These are phyloP conservation scores for Oemleria cerasiformis DNA, from an alignment of 306 rosid genomes.

Conservation along the genomic window DNA sequence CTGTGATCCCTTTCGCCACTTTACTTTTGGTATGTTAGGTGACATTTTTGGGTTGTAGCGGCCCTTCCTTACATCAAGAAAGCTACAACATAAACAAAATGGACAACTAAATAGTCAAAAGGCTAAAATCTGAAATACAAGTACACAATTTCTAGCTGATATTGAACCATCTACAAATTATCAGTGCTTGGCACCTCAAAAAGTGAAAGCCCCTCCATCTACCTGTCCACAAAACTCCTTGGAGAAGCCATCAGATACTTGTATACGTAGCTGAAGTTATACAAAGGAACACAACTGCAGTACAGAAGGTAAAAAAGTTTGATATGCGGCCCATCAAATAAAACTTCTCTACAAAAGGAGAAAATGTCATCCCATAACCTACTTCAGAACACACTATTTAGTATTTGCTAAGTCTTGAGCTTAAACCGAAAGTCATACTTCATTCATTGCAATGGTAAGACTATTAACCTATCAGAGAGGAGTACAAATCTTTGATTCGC, in stretches of 20 bases:
- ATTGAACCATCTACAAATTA: conserved; percentile 34
- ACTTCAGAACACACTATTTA: background rate
- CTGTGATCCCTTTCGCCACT: conserved; percentile 99
- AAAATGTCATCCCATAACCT: background rate
- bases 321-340: background rate
- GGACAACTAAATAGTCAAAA: conserved; percentile 12
- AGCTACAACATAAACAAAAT: conserved; percentile 51
- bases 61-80: conserved; percentile 86
- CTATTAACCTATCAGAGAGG: conserved; percentile 81
- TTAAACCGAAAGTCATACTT: too few species aligned
- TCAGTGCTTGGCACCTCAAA: conserved; percentile 53
- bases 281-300: conserved; percentile 93
- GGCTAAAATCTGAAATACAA: background rate
- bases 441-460: background rate
- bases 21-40: conserved; percentile 69
- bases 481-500: conserved; percentile 95
- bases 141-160: conserved; percentile 5
- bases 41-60: conserved; percentile 96
- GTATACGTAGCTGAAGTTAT: conserved; percentile 85
- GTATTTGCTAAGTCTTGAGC: too few species aligned
- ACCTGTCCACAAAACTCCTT: conserved; percentile 97
- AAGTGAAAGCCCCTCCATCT: conserved; percentile 48
- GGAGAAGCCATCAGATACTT: conserved; percentile 77
- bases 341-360: conserved; percentile 14
- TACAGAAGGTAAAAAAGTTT: conserved; percentile 33